These are phyloP conservation scores for Fusarium drepaniforme DNA, from an alignment of 2,329 filamentous ascomycete genomes.

Conservation along the genomic window DNA sequence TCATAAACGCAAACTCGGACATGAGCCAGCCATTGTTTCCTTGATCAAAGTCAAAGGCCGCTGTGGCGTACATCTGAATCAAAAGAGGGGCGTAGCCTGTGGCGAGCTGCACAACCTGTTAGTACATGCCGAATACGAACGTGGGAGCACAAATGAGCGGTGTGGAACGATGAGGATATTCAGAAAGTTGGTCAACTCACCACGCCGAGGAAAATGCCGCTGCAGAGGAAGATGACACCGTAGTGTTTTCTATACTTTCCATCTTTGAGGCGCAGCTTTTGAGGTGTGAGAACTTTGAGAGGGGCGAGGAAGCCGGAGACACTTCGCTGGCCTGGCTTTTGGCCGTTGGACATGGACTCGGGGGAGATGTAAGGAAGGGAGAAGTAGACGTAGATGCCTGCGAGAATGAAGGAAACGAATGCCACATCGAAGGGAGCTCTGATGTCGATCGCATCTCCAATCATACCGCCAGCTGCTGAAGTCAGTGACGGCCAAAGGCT, in stretches of 20 bases:
- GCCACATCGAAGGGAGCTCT: slow-evolving; percentile 74
- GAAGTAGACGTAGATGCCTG: slow-evolving; percentile 56
- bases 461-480: slow-evolving; percentile 67
- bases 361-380: slow-evolving; percentile 65
- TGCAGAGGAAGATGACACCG: slow-evolving; percentile 72
- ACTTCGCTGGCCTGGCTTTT: slow-evolving; percentile 42
- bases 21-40: slow-evolving; percentile 68
- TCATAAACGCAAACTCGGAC: slow-evolving; percentile 66
- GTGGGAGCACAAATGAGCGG: neutral
- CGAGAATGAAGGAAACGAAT: slow-evolving; percentile 65
- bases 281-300: slow-evolving; percentile 70
- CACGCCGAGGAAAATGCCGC: slow-evolving; percentile 75
- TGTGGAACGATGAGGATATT: neutral
- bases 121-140: neutral
- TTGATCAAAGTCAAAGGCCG: slow-evolving; percentile 66
- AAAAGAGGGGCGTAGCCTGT: slow-evolving; percentile 76
- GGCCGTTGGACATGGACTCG: slow-evolving; percentile 50
- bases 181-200: slow-evolving; percentile 49
- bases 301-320: slow-evolving; percentile 72
- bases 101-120: slow-evolving; percentile 59
- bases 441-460: slow-evolving; percentile 74
- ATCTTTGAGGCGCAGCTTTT: slow-evolving; percentile 62
- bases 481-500: neutral
- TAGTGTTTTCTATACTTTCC: slow-evolving; percentile 68
- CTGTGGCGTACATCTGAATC: slow-evolving; percentile 70